These are phyloP conservation scores for Berberis thunbergii DNA, from an alignment of 164 flowering plant genomes.

Conservation along the genomic window DNA sequence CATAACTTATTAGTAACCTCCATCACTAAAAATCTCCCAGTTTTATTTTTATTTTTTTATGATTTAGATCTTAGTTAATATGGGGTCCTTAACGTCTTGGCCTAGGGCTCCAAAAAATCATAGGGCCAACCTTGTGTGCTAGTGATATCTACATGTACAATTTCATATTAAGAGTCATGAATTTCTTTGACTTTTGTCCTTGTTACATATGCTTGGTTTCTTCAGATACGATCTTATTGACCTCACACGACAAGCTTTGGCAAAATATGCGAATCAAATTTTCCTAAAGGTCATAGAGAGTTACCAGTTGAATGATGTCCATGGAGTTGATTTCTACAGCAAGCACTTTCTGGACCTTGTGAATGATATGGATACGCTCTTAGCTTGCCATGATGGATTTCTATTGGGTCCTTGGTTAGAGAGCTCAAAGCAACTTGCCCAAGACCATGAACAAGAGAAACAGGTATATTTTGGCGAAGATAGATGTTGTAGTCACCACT, in stretches of 20 bases:
- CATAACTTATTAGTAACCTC: too few relatives aligned
- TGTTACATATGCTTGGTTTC: conserved; percentile 3
- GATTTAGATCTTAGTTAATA: too few relatives aligned
- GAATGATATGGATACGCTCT: conserved; percentile 49
- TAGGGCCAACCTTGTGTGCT: too few relatives aligned
- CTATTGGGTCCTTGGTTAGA: conserved; percentile 77
- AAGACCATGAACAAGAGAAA: conserved; percentile 42
- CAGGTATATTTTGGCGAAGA: conserved; percentile 27
- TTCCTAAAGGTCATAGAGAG: conserved; percentile 45
- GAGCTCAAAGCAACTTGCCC: conserved; percentile 67
- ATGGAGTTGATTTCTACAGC: conserved; percentile 27
- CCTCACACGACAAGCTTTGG: conserved; percentile 65
- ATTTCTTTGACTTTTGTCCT: neutral
- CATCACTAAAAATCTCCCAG: too few relatives aligned
- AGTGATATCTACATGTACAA: too few relatives aligned
- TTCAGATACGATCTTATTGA: conserved; percentile 66
- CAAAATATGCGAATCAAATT: conserved; percentile 63
- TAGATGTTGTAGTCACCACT: neutral
- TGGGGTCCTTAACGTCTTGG: too few relatives aligned
- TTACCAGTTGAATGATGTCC: conserved; percentile 29
- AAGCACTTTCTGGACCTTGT: conserved; percentile 51
- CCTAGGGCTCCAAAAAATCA: too few relatives aligned
- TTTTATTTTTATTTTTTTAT: too few relatives aligned
- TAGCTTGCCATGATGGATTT: conserved; percentile 66
- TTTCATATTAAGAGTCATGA: too few relatives aligned